Conservation (phyloP, 805 yeast genomes). For the Zygotorulaspora florentina region DNA sequence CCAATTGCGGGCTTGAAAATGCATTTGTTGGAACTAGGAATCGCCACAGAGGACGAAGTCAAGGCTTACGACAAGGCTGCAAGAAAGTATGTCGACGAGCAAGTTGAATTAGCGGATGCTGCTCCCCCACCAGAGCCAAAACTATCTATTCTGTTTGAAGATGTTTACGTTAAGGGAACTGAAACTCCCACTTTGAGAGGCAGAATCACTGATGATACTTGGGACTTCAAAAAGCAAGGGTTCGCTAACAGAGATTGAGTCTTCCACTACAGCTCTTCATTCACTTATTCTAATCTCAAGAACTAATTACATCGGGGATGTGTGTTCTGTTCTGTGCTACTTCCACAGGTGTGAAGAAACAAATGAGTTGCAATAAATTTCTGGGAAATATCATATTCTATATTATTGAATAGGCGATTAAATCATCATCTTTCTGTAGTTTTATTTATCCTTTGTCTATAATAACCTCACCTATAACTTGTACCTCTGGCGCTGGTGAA, state of each 20-base stretch:
- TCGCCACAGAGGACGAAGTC: slow-evolving; percentile 93
- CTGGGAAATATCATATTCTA: background rate
- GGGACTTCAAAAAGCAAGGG: slow-evolving; percentile 60
- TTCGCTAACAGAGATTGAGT: slow-evolving; percentile 35
- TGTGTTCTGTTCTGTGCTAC: background rate
- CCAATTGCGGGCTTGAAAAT: slow-evolving; percentile 96
- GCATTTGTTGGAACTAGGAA: slow-evolving; percentile 71
- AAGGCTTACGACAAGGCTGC: slow-evolving; percentile 94
- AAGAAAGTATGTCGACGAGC: slow-evolving; percentile 91
- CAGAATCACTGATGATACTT: slow-evolving; percentile 92
- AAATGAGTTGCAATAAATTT: no score
- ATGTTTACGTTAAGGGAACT: slow-evolving; percentile 91
- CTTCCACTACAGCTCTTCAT: background rate
- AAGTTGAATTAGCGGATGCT: slow-evolving; percentile 88
- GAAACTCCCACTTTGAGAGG: slow-evolving; percentile 94
- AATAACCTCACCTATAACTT: no score
- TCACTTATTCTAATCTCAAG: no score
- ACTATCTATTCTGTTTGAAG: slow-evolving; percentile 92
- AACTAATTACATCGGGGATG: background rate
- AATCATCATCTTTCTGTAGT: no score
- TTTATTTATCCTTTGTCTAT: no score
- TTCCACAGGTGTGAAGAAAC: no score
- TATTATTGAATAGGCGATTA: background rate
- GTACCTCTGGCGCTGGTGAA: no score
- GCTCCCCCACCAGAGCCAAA: slow-evolving; percentile 94